These are phyloP conservation scores for Macrophomina phaseolina DNA, from an alignment of 2,329 filamentous ascomycete genomes.

Conservation along the genomic window DNA sequence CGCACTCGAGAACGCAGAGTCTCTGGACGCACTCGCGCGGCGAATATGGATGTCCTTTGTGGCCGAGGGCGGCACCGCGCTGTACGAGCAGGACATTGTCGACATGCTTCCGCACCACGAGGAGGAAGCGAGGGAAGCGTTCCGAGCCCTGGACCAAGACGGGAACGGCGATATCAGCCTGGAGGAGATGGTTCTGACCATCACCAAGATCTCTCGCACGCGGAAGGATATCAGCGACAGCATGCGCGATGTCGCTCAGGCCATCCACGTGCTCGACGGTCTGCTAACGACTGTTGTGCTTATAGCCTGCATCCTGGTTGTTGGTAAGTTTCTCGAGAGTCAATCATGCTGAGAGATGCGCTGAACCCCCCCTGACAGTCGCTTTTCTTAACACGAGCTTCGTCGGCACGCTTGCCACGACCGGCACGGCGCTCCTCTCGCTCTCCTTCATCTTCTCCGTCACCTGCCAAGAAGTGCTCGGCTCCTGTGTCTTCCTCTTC, in stretches of 20 bases:
- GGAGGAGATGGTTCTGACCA: slow-evolving; percentile 91
- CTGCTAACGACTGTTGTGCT: slow-evolving; percentile 82
- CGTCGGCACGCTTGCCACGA: slow-evolving; percentile 82
- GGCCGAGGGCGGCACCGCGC: slow-evolving; percentile 80
- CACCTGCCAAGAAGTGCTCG: slow-evolving; percentile 93
- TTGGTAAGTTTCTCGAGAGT: slow-evolving; percentile 59
- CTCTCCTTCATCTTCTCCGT: slow-evolving; percentile 96
- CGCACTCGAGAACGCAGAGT: slow-evolving; percentile 81
- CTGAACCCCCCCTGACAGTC: slow-evolving; percentile 52
- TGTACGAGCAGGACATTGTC: slow-evolving; percentile 80
- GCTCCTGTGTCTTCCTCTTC: slow-evolving; percentile 97
- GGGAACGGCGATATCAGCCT: slow-evolving; percentile 92
- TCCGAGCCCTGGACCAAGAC: slow-evolving; percentile 80
- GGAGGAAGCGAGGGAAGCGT: slow-evolving; percentile 84
- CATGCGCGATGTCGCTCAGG: slow-evolving; percentile 97
- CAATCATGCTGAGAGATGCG: not conserved
- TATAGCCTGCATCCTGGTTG: slow-evolving; percentile 81
- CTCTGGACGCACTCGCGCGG: slow-evolving; percentile 89
- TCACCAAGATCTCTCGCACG: slow-evolving; percentile 82
- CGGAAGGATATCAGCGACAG: slow-evolving; percentile 87
- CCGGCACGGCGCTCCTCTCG: slow-evolving; percentile 89
- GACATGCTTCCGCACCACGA: slow-evolving; percentile 83
- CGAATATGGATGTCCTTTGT: slow-evolving; percentile 99
- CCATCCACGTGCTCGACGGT: slow-evolving; percentile 87
- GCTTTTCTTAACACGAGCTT: slow-evolving; percentile 89